A percentile compares a stretch with the other conserved stretches of the same genome.
Conservation (phyloP, 1,284 basidiomycete genomes). For the Fomitopsis pinicola region DNA sequence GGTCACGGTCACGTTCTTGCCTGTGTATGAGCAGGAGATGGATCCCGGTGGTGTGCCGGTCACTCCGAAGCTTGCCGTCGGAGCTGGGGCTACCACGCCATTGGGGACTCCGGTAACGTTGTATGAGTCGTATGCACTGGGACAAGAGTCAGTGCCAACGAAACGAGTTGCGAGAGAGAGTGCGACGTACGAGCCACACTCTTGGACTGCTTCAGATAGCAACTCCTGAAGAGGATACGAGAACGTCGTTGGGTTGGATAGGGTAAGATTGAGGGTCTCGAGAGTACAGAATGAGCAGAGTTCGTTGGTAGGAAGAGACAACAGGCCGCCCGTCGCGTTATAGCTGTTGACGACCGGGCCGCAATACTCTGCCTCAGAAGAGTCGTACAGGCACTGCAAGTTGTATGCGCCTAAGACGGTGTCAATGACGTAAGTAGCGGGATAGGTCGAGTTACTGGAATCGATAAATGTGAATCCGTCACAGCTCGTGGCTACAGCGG, state of each 20-base stretch:
- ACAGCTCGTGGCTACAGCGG: neutral
- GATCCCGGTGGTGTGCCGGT: neutral
- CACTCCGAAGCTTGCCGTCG: neutral
- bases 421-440: neutral
- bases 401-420: neutral
- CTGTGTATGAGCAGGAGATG: neutral
- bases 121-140: neutral
- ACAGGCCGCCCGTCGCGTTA: neutral
- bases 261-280: neutral
- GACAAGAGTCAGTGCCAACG: neutral
- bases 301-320: neutral
- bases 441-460: neutral
- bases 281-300: neutral
- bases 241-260: neutral
- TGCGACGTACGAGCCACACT: neutral
- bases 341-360: neutral
- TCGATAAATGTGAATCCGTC: neutral
- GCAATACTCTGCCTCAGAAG: neutral
- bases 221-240: neutral
- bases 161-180: neutral
- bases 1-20: neutral
- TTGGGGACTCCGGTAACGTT: neutral
- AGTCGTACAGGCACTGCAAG: neutral
- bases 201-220: neutral
- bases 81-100: neutral